Evolutionary conservation across 2,329 filamentous ascomycete species (phyloP).

Genomic region (Calonectria fujianensis): DNA sequence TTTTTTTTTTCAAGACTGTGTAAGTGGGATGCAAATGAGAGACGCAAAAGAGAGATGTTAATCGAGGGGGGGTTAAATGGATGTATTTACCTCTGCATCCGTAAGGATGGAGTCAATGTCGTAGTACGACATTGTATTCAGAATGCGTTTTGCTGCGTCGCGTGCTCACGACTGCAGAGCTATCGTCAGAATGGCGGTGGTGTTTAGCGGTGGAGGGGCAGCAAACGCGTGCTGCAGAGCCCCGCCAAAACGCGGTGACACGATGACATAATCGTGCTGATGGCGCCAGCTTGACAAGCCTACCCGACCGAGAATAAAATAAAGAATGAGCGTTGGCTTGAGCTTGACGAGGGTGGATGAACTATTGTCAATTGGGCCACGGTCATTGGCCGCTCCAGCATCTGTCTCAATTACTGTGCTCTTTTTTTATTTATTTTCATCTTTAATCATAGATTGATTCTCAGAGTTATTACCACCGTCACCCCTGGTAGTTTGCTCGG

Average conservation of each 20-base stretch:
- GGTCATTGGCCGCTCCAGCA: not conserved
- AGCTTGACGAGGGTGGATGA: not conserved
- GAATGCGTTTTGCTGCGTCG: not conserved
- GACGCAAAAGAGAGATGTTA: not conserved
- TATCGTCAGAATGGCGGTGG: constrained; percentile 13
- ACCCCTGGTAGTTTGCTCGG: not conserved
- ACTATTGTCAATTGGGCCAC: constrained; percentile 3
- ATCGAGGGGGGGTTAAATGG: not conserved
- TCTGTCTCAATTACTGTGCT: not conserved
- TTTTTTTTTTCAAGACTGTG: not conserved
- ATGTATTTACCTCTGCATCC: constrained; percentile 80
- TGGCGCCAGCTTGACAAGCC: not conserved
- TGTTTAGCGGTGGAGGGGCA: constrained; percentile 35
- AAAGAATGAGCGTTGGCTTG: not conserved
- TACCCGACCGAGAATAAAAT: not conserved
- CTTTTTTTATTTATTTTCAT: not conserved
- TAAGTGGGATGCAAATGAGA: constrained; percentile 28
- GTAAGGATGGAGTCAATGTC: constrained; percentile 90
- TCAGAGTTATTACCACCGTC: not conserved
- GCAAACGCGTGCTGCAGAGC: constrained; percentile 46
- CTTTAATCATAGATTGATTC: not conserved
- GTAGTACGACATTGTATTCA: constrained; percentile 82
- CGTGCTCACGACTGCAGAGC: not conserved
- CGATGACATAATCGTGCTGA: constrained; percentile 52
- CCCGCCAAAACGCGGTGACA: constrained; percentile 45